Conservation (phyloP, 139 green algal genomes). For the Protoeuglena noctilucae region DNA sequence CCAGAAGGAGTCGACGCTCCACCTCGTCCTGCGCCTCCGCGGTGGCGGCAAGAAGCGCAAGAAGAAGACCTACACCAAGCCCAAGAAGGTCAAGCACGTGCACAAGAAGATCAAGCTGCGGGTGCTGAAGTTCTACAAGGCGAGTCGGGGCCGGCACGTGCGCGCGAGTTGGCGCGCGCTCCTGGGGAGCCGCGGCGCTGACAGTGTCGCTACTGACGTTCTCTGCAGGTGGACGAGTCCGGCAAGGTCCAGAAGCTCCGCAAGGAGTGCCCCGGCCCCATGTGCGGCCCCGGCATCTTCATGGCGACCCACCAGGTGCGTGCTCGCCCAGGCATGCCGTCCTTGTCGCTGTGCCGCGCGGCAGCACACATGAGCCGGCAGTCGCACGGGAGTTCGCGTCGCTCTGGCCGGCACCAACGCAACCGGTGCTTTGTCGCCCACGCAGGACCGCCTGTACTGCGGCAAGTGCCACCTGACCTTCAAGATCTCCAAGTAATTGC, state of each 20-base stretch:
- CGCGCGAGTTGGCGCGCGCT: too few species aligned
- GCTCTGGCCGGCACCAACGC: background rate
- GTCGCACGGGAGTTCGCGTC: background rate
- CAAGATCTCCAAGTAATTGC: constrained; percentile 31
- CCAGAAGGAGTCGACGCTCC: constrained; percentile 58
- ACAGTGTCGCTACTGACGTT: too few species aligned
- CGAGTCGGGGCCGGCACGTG: too few species aligned
- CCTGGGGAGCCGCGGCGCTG: too few species aligned
- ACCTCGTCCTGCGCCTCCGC: constrained; percentile 68
- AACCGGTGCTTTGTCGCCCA: background rate
- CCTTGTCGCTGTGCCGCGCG: background rate
- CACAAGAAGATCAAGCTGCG: constrained; percentile 95
- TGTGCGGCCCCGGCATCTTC: constrained; percentile 89
- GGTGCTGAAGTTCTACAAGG: constrained; percentile 65
- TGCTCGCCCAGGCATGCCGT: background rate
- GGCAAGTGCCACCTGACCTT: constrained; percentile 82
- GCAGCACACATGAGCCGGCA: background rate
- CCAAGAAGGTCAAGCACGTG: constrained; percentile 99
- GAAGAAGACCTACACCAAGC: constrained; percentile 99
- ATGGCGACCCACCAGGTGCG: constrained; percentile 89
- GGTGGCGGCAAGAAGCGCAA: constrained; percentile 98
- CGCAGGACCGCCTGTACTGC: constrained; percentile 23
- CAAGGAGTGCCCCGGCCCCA: constrained; percentile 79
- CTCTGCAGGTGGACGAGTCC: constrained; percentile 69
- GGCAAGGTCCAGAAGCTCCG: constrained; percentile 91